Conservation (phyloP, 2,329 filamentous ascomycete genomes). For the Dothistroma septosporum region DNA sequence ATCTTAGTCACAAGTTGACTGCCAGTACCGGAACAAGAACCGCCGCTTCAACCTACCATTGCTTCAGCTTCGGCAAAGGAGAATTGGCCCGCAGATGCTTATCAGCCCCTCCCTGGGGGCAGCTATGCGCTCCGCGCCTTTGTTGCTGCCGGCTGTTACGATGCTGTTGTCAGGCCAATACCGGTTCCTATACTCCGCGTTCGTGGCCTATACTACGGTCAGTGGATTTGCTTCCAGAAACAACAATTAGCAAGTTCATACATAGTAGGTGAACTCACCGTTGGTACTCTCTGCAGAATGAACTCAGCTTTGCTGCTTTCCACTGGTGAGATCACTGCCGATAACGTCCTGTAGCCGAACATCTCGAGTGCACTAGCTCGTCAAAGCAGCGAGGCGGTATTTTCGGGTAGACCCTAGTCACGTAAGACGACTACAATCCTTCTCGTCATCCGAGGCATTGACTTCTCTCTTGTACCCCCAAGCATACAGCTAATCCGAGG, state of each 20-base stretch:
- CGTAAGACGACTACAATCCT: constrained; percentile 3
- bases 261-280: neutral
- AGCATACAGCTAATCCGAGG: neutral
- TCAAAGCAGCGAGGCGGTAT: neutral
- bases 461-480: constrained; percentile 7
- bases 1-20: too few relatives aligned
- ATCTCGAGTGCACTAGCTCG: neutral
- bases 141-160: constrained; percentile 13
- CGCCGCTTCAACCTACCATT: neutral
- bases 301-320: constrained; percentile 2
- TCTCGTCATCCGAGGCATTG: neutral
- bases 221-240: neutral
- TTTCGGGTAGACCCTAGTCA: neutral
- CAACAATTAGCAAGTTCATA: neutral
- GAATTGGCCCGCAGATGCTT: constrained; percentile 10
- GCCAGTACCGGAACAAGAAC: neutral
- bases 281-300: neutral
- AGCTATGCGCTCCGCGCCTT: constrained; percentile 9
- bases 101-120: neutral
- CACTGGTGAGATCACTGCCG: constrained; percentile 2
- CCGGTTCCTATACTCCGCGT: constrained; percentile 15
- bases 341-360: neutral
- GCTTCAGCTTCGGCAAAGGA: constrained; percentile 4
- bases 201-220: constrained; percentile 3
- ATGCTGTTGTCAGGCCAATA: constrained; percentile 13